Percentiles rank a stretch among this genome's conserved stretches.
Conservation (phyloP, 2,329 filamentous ascomycete species). For the Stachybotrys elegans region DNA sequence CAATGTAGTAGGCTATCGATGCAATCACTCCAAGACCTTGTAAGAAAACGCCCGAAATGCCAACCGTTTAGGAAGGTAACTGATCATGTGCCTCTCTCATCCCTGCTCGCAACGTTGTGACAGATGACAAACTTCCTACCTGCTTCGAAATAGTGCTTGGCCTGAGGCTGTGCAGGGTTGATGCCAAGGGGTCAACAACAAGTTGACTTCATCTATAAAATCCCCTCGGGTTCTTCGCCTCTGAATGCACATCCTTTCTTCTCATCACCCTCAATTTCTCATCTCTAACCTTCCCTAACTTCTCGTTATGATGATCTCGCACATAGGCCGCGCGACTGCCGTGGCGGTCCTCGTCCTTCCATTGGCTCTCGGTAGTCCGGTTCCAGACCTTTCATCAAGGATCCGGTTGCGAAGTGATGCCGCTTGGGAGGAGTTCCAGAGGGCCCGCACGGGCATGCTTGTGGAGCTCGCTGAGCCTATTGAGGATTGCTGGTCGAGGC, state of each 20-base stretch:
- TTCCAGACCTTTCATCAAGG: background rate
- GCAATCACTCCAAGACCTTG: background rate
- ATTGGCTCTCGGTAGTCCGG: background rate
- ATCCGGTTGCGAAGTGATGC: background rate
- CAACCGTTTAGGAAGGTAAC: background rate
- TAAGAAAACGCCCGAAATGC: background rate
- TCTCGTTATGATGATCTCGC: background rate
- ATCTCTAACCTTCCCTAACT: background rate
- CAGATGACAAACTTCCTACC: background rate
- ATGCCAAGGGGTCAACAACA: background rate
- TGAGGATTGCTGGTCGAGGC: background rate
- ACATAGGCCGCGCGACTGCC: background rate
- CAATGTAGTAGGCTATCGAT: too few species aligned
- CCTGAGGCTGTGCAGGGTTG: background rate
- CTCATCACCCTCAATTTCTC: background rate
- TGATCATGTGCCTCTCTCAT: background rate
- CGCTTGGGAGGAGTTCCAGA: background rate
- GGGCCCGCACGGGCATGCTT: background rate
- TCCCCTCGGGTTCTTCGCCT: background rate
- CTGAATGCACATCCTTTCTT: background rate
- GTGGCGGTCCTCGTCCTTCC: background rate
- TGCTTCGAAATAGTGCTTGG: background rate
- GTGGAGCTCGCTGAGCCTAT: background rate
- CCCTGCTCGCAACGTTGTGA: background rate
- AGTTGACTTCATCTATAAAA: background rate